These are phyloP conservation scores for Stephania japonica DNA, from an alignment of 164 flowering plant species.

Conservation along the genomic window DNA sequence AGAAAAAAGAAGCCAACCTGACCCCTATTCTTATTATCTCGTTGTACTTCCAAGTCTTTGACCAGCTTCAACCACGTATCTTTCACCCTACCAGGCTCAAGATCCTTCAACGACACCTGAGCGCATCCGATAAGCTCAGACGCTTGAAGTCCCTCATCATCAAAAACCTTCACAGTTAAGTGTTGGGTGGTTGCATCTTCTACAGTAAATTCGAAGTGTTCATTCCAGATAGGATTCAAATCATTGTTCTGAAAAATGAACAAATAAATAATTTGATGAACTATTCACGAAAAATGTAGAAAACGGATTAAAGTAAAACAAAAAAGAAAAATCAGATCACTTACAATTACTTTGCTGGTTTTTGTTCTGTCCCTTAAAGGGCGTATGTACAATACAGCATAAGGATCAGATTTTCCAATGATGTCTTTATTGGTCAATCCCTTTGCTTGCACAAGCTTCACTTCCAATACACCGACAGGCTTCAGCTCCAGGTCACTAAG, in stretches of 20 bases:
- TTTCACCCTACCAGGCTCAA: constrained; percentile 94
- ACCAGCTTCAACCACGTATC: constrained; percentile 96
- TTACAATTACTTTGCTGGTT: constrained; percentile 79
- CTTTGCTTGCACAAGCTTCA: constrained; percentile 96
- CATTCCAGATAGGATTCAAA: constrained; percentile 96
- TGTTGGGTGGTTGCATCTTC: constrained; percentile 92
- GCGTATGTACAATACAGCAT: constrained; percentile 76
- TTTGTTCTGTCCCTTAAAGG: constrained; percentile 78
- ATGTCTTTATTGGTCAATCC: constrained; percentile 85
- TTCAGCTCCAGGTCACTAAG: constrained; percentile 84
- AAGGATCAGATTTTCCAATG: constrained; percentile 97
- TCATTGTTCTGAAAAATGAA: constrained; percentile 65
- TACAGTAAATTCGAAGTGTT: constrained; percentile 84
- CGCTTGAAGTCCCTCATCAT: constrained; percentile 90
- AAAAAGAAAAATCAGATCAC: constrained; percentile 16
- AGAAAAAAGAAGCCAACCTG: constrained; percentile 42
- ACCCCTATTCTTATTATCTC: constrained; percentile 90
- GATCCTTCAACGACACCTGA: constrained; percentile 54
- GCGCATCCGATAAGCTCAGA: constrained; percentile 90
- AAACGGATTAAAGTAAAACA: background rate
- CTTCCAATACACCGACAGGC: constrained; percentile 89
- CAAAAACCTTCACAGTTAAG: constrained; percentile 72
- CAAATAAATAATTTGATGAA: background rate
- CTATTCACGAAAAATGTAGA: background rate
- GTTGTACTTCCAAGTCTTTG: constrained; percentile 89